These are phyloP conservation scores for Leishmania aethiopica DNA, from an alignment of 208 protist genomes.

Conservation along the genomic window DNA sequence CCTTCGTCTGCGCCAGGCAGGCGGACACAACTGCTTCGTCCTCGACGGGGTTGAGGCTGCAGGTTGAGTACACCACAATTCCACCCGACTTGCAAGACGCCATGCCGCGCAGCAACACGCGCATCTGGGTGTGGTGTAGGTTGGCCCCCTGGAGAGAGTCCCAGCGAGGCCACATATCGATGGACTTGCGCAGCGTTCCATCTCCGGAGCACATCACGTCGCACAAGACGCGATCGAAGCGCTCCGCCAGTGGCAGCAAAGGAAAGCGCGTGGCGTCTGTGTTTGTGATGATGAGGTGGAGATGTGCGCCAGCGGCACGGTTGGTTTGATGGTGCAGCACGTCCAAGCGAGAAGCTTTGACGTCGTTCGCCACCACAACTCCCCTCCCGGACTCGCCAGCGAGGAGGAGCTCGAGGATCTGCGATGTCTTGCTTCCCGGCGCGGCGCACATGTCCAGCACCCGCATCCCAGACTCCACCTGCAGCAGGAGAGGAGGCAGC, in stretches of 20 bases:
- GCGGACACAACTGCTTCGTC: slow-evolving; percentile 94
- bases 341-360: slow-evolving; percentile 81
- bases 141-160: slow-evolving; percentile 75
- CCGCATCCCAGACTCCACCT: slow-evolving; percentile 69
- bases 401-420: slow-evolving; percentile 81
- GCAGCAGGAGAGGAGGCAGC: slow-evolving; percentile 83
- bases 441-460: slow-evolving; percentile 92
- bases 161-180: slow-evolving; percentile 94
- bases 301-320: slow-evolving; percentile 56
- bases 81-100: slow-evolving; percentile 81
- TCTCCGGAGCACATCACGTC: slow-evolving; percentile 97
- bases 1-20: slow-evolving; percentile 68
- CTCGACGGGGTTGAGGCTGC: slow-evolving; percentile 95
- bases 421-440: slow-evolving; percentile 90
- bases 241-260: slow-evolving; percentile 48
- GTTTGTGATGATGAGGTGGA: slow-evolving; percentile 90
- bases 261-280: slow-evolving; percentile 88
- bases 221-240: slow-evolving; percentile 93
- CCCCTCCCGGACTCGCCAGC: slow-evolving; percentile 34
- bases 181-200: slow-evolving; percentile 95
- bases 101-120: slow-evolving; percentile 85
- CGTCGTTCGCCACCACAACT: slow-evolving; percentile 92
- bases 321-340: slow-evolving; percentile 88
- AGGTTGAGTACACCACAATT: slow-evolving; percentile 95
- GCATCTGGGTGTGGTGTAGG: slow-evolving; percentile 86